These are phyloP conservation scores for Groenewaldozyma tartarivorans DNA, from an alignment of 805 yeast genomes.

Conservation along the genomic window DNA sequence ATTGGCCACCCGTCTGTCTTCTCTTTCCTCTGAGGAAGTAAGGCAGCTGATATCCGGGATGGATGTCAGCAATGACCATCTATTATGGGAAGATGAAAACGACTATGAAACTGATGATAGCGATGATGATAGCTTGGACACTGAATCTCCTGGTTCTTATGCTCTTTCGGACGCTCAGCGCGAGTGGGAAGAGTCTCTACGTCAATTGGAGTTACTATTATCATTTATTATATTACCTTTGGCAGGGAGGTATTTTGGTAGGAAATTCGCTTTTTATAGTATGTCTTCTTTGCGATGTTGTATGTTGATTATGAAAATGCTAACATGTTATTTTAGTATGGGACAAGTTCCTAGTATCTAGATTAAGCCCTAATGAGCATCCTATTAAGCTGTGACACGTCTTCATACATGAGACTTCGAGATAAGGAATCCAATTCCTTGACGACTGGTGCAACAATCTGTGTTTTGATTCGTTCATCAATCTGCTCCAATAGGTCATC, in stretches of 20 bases:
- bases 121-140: conserved; percentile 11
- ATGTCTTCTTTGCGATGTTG: conserved; percentile 9
- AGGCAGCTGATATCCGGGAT: not conserved
- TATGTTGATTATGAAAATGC: not conserved
- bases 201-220: conserved; percentile 46
- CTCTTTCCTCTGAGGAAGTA: not conserved
- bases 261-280: conserved; percentile 38
- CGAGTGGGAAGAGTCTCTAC: conserved; percentile 65
- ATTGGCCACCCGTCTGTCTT: not conserved
- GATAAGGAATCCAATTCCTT: conserved; percentile 17
- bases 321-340: not conserved
- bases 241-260: conserved; percentile 58
- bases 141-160: conserved; percentile 19
- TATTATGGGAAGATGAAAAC: not conserved
- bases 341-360: not conserved
- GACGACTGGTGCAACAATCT: conserved; percentile 16
- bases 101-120: conserved; percentile 1
- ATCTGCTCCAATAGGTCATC: conserved; percentile 16
- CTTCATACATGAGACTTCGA: conserved; percentile 14
- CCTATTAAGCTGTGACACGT: conserved; percentile 14
- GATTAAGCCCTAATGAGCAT: conserved; percentile 11
- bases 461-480: conserved; percentile 16
- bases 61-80: not conserved
- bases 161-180: conserved; percentile 38
- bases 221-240: conserved; percentile 52